Evolutionary conservation across 768 basidiomycete species (phyloP).

Genomic region (Chalciporus piperatus): DNA sequence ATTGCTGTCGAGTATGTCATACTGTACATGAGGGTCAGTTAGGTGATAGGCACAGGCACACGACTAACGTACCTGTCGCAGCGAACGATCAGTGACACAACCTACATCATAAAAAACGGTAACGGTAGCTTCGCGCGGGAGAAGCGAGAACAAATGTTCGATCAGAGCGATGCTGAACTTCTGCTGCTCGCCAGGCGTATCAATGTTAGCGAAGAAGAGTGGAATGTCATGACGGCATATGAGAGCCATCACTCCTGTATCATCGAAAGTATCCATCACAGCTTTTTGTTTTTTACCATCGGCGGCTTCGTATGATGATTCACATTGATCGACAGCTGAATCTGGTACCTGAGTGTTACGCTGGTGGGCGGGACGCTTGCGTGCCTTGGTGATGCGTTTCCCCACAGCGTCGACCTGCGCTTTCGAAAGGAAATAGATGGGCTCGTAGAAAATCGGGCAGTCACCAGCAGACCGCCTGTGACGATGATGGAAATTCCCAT

Average conservation of each 20-base stretch:
- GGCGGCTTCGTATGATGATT: slow-evolving; percentile 33
- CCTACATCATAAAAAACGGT: slow-evolving; percentile 32
- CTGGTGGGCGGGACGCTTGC: slow-evolving; percentile 8
- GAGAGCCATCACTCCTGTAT: slow-evolving; percentile 37
- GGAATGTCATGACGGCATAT: slow-evolving; percentile 40
- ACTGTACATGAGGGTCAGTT: not conserved
- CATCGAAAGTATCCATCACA: slow-evolving; percentile 25
- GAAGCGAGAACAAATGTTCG: slow-evolving; percentile 23
- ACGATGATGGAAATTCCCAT: slow-evolving; percentile 1
- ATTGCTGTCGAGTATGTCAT: not conserved
- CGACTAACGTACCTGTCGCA: slow-evolving; percentile 23
- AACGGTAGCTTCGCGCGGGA: slow-evolving; percentile 34
- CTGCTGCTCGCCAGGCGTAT: slow-evolving; percentile 8
- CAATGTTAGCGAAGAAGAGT: slow-evolving; percentile 6
- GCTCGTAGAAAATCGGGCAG: not conserved
- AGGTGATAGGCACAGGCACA: no score
- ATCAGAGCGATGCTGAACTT: slow-evolving; percentile 37
- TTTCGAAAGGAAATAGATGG: not conserved
- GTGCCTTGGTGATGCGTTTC: slow-evolving; percentile 19
- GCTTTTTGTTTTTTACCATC: slow-evolving; percentile 31
- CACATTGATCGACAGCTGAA: slow-evolving; percentile 6
- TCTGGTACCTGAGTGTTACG: not conserved
- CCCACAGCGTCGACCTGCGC: slow-evolving; percentile 32
- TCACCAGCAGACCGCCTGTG: not conserved
- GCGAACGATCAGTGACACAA: slow-evolving; percentile 29